Base-by-base conservation (phyloP, 2,329 filamentous ascomycete genomes). In the Hypoxylon sp. region DNA sequence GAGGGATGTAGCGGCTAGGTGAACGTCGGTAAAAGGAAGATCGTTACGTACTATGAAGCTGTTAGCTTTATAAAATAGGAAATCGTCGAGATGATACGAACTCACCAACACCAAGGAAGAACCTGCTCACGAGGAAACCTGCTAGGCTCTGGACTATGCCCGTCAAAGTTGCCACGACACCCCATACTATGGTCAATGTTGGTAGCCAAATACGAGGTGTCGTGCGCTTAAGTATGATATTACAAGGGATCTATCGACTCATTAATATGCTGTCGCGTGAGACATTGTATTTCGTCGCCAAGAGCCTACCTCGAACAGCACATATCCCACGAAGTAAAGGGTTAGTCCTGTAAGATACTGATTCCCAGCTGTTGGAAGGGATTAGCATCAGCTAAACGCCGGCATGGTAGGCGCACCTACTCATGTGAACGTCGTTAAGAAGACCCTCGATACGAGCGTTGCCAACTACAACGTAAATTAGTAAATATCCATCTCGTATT, bases 321-420 rank as follows among this genome's bases (percentile, higher is more conserved):
- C 86, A 65, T 89, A 89, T 48, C 85, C 86, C 44, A 89, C 80
- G 74, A 92, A 92, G 77, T 91, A 92, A 0, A 92, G 77, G 0
- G 90, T 92, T 44, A 92, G 75, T 0, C 89, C 88, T 0, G 87
- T 90, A 0, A 92, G 81, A 64, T 92, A 92, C 71, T 91, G 84
- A 50, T 90, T 86, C 0, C 86, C 88, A 27, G 85, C 85, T 85
- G 46, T 20, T 11, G 17, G 6, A 30, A 40, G 20, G 13, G 11
- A 25, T 69, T 37, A 55, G 63, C 25, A 57, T 62, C 0, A 70
- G 3, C 7, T 50, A 27, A 14, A 14, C 13, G 2, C 33, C 0
- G n/a, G 14, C 10, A 27, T 11, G 0, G 6, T 5, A 44, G 33
- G 17, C 6, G 6, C 79, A 77, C 49, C 77, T 82, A 83, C 88